Percentiles rank a stretch among this genome's conserved stretches.
Evolutionary conservation across 2,329 filamentous ascomycete species (phyloP).

Genomic region (Aureobasidium sp.): DNA sequence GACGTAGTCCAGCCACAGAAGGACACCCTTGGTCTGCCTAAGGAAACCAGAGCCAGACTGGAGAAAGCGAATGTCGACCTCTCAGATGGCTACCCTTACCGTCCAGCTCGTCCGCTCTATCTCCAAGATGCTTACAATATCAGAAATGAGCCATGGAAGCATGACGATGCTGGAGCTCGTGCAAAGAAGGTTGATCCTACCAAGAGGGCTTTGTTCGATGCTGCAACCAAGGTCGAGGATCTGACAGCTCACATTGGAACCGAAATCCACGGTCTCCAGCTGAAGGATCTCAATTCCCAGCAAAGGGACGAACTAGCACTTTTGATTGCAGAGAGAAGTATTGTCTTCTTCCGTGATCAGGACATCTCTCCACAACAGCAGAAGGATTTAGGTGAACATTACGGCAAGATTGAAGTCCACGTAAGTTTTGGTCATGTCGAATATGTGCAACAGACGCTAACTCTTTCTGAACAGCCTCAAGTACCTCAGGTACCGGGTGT

Average conservation of each 20-base stretch:
- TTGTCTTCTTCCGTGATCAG: constrained; percentile 62
- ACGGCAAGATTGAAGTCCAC: constrained; percentile 61
- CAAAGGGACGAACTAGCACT: constrained; percentile 57
- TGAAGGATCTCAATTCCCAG: constrained; percentile 53
- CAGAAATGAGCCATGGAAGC: constrained; percentile 41
- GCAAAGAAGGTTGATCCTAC: constrained; percentile 36
- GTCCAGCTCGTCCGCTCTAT: constrained; percentile 59
- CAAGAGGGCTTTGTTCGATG: constrained; percentile 54
- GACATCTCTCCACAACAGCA: constrained; percentile 56
- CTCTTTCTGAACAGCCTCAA: constrained; percentile 46
- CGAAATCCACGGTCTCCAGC: constrained; percentile 56
- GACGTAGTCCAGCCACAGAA: constrained; percentile 58
- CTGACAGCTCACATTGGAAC: constrained; percentile 58
- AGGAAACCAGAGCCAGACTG: constrained; percentile 49
- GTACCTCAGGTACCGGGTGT: constrained; percentile 63
- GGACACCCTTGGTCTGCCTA: constrained; percentile 57
- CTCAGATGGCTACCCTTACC: constrained; percentile 63
- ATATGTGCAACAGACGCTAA: neutral
- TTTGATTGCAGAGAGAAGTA: constrained; percentile 56
- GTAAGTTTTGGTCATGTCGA: neutral
- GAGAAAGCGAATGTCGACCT: constrained; percentile 64
- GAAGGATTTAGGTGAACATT: constrained; percentile 55
- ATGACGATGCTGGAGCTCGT: constrained; percentile 56
- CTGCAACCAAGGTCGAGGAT: constrained; percentile 57
- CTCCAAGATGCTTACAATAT: constrained; percentile 64